A percentile compares a stretch with the other conserved stretches of the same genome.
Evolutionary conservation across 1,284 basidiomycete species (phyloP).

Genomic region (Mycena citricolor): DNA sequence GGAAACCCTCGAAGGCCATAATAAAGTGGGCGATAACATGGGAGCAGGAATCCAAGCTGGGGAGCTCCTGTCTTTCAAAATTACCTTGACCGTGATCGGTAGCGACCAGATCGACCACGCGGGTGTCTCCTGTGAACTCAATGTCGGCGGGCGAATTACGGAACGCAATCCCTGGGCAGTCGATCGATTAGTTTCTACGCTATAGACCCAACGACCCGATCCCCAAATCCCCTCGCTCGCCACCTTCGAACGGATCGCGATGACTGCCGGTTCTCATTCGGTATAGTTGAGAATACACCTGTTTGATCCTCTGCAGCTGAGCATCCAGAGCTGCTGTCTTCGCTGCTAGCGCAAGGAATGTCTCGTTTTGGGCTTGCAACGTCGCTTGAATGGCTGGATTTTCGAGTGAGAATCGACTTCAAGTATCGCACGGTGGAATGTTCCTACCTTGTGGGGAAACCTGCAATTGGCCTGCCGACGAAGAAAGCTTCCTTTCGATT

Average conservation of each 20-base stretch:
- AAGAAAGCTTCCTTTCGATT: slow-evolving; percentile 78
- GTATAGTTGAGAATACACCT: slow-evolving; percentile 57
- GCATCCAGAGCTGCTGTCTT: slow-evolving; percentile 69
- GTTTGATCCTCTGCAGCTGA: slow-evolving; percentile 71
- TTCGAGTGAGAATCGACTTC: slow-evolving; percentile 9
- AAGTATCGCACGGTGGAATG: slow-evolving; percentile 1
- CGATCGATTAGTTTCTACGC: too few species aligned
- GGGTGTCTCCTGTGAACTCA: too few species aligned
- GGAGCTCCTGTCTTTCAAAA: too few species aligned
- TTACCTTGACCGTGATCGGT: too few species aligned
- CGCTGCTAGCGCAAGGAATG: slow-evolving; percentile 69
- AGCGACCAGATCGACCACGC: too few species aligned
- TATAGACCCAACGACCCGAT: slow-evolving; percentile 18
- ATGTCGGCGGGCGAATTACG: too few species aligned
- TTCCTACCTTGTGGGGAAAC: slow-evolving; percentile 70
- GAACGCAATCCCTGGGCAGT: too few species aligned
- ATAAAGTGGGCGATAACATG: too few species aligned
- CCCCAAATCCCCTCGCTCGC: slow-evolving; percentile 17
- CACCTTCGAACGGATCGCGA: slow-evolving; percentile 53
- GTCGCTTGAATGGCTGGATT: slow-evolving; percentile 64
- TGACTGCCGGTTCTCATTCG: slow-evolving; percentile 57
- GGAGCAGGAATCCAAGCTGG: too few species aligned
- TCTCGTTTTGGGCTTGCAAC: slow-evolving; percentile 71
- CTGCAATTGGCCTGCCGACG: slow-evolving; percentile 60
- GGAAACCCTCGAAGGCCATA: too few species aligned